phyloP scores from a whole-genome alignment of 495 filamentous ascomycete species.

The Hypomontagnella monticulosa region DNA sequence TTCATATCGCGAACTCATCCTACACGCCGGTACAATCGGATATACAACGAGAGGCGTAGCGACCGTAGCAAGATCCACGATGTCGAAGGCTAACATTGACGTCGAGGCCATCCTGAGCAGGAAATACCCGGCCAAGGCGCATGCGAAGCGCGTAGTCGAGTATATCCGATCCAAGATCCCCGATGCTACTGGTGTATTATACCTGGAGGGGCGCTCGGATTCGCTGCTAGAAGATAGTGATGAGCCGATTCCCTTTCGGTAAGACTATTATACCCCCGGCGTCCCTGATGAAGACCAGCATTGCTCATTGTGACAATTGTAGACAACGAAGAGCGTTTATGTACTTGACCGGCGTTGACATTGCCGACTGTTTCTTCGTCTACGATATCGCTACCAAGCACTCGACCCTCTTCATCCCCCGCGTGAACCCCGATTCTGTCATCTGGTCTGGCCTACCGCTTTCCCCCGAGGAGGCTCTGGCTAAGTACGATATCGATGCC shows the following conservation, averaged over 20 bases:
- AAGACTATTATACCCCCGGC: conserved; percentile 24
- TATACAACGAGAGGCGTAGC: conserved; percentile 20
- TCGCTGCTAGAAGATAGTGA: conserved; percentile 85
- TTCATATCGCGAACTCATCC: conserved; percentile 23
- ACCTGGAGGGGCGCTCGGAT: conserved; percentile 86
- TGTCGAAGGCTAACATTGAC: conserved; percentile 45
- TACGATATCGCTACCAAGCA: conserved; percentile 78
- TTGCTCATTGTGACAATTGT: conserved; percentile 31
- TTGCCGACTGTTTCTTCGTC: conserved; percentile 82
- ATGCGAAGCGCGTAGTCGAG: conserved; percentile 82
- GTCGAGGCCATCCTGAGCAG: conserved; percentile 59
- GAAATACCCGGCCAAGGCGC: conserved; percentile 96
- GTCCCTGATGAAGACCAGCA: background rate
- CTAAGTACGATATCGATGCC: conserved; percentile 84
- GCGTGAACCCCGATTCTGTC: conserved; percentile 86
- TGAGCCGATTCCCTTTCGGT: conserved; percentile 79
- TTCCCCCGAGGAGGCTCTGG: conserved; percentile 73
- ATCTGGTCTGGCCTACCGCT: conserved; percentile 95
- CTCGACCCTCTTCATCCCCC: conserved; percentile 91
- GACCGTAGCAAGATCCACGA: conserved; percentile 19
- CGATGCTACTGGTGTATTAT: conserved; percentile 72
- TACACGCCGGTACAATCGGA: conserved; percentile 4
- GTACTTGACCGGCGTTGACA: conserved; percentile 88
- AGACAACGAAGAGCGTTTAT: conserved; percentile 93
- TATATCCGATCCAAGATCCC: conserved; percentile 71